A percentile compares a stretch with the other conserved stretches of the same genome.
Evolutionary conservation across 2,329 filamentous ascomycete species (phyloP).

Genomic region (Metarhizium brunneum): DNA sequence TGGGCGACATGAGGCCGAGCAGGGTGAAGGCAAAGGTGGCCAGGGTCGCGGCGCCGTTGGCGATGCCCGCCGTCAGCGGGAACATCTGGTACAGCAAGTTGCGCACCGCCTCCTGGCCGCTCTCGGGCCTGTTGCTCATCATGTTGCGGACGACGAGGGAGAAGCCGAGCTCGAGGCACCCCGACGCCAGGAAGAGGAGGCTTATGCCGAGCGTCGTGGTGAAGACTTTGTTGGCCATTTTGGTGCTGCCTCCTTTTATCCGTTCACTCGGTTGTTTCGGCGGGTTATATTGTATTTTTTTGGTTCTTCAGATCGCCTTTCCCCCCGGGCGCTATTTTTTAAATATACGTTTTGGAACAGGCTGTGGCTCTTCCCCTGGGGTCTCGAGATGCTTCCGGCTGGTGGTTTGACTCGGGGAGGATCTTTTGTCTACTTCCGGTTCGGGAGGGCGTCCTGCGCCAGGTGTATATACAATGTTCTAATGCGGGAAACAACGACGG

Average conservation of each 20-base stretch:
- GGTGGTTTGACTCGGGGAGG: no score
- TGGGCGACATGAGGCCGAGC: conserved; percentile 60
- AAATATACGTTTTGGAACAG: neutral
- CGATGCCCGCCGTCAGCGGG: conserved; percentile 56
- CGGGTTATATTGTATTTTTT: no score
- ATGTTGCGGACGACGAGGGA: conserved; percentile 41
- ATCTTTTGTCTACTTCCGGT: neutral
- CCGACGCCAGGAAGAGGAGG: conserved; percentile 42
- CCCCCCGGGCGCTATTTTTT: no score
- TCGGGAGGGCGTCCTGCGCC: neutral
- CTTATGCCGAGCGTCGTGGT: conserved; percentile 38
- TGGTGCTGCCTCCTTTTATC: neutral
- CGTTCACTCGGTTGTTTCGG: no score
- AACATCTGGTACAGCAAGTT: conserved; percentile 44
- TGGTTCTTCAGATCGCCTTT: no score
- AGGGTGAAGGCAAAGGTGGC: conserved; percentile 59
- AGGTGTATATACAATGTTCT: no score
- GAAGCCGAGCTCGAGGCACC: conserved; percentile 46
- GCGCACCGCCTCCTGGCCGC: conserved; percentile 39
- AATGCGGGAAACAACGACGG: no score
- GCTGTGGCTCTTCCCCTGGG: neutral
- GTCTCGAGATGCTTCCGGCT: neutral
- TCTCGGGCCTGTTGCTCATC: conserved; percentile 30
- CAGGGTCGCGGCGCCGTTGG: conserved; percentile 64
- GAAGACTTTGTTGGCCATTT: conserved; percentile 48